A percentile compares a stretch with the other conserved stretches of the same genome.
These are phyloP conservation scores for Rhododendron molle DNA, from an alignment of 148 eudicot species.

Conservation along the genomic window DNA sequence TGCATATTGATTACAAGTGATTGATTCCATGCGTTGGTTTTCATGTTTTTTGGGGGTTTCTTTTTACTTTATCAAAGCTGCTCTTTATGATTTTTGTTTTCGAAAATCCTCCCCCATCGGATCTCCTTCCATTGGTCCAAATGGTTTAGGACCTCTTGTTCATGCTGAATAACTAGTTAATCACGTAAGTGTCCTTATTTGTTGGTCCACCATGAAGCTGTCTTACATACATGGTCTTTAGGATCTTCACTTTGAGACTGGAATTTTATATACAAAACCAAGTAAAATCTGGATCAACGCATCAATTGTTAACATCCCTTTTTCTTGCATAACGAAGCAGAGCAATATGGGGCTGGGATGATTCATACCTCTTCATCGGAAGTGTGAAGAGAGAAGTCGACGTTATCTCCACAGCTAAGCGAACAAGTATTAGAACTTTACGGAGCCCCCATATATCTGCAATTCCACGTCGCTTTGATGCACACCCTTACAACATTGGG, in stretches of 20 bases:
- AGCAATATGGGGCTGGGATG: slow-evolving; percentile 99
- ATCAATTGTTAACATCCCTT: slow-evolving; percentile 5
- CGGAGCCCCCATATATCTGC: slow-evolving; percentile 56
- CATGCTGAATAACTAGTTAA: not conserved
- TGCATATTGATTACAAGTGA: not conserved
- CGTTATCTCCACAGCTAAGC: slow-evolving; percentile 47
- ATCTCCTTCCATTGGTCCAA: not conserved
- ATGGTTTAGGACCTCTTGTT: not conserved
- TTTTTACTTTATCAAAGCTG: not conserved
- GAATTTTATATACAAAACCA: not conserved
- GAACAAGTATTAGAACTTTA: slow-evolving; percentile 35
- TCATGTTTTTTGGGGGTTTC: not conserved
- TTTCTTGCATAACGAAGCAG: slow-evolving; percentile 27
- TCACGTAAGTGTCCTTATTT: not conserved
- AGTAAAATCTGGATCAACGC: not conserved
- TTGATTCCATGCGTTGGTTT: too few relatives aligned
- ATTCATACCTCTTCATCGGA: slow-evolving; percentile 62
- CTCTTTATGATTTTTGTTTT: not conserved
- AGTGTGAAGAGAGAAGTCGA: slow-evolving; percentile 74
- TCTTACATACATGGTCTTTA: too few relatives aligned
- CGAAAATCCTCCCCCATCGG: not conserved
- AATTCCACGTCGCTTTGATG: slow-evolving; percentile 73
- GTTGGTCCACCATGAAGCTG: not conserved
- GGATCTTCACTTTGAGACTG: not conserved
- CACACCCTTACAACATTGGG: slow-evolving; percentile 67